Conservation (phyloP, 2,329 filamentous ascomycete genomes). For the Colletotrichum sp. region DNA sequence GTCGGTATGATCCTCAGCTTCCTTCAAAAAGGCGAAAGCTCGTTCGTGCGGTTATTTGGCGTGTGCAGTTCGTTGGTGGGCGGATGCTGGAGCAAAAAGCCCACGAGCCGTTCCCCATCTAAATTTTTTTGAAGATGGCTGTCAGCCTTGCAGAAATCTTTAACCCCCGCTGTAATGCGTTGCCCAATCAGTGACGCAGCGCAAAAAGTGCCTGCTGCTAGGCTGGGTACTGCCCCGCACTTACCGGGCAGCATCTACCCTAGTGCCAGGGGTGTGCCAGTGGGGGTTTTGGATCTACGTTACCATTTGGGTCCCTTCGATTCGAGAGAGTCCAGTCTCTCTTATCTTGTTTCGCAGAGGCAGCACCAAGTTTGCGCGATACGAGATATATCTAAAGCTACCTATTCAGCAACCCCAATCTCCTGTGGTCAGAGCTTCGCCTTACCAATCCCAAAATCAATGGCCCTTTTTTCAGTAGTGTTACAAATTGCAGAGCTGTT, state of each 20-base stretch:
- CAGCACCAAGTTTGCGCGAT: background rate
- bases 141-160: slow-evolving; percentile 22
- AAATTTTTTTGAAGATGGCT: slow-evolving; percentile 18
- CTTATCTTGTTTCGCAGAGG: too few relatives aligned
- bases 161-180: slow-evolving; percentile 7
- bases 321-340: background rate
- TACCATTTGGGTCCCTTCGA: background rate
- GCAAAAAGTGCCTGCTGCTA: background rate
- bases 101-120: background rate
- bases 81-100: background rate
- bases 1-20: background rate
- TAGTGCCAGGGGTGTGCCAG: background rate
- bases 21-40: background rate
- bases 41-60: background rate
- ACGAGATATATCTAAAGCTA: background rate
- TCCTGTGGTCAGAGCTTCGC: background rate
- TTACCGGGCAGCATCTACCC: background rate
- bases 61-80: background rate
- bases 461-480: background rate
- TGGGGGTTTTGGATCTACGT: background rate
- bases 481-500: background rate
- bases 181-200: slow-evolving; percentile 13
- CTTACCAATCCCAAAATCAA: background rate
- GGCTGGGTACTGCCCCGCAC: slow-evolving; percentile 15
- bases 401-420: background rate